phyloP scores from a whole-genome alignment of 495 filamentous ascomycete genomes.

The Talaromyces liani region DNA sequence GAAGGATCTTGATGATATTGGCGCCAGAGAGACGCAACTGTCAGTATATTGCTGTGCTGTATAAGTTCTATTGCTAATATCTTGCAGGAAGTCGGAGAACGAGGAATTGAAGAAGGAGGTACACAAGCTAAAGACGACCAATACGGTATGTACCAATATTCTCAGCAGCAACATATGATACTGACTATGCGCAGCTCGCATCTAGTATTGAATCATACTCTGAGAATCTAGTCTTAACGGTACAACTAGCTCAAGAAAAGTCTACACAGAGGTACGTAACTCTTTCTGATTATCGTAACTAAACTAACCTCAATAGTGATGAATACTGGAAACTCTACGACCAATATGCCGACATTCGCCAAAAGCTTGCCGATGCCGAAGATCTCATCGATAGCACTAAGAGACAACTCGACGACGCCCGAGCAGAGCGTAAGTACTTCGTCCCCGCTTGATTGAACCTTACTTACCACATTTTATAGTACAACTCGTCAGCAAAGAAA shows the following conservation, averaged over 20 bases:
- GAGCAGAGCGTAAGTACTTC: conserved; percentile 32
- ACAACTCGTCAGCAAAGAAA: conserved; percentile 39
- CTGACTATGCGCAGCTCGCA: conserved; percentile 17
- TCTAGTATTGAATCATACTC: conserved; percentile 30
- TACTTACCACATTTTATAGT: conserved; percentile 27
- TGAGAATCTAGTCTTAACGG: conserved; percentile 26
- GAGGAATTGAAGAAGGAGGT: conserved; percentile 35
- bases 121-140: conserved; percentile 27
- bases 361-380: conserved; percentile 35
- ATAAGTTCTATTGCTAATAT: background rate
- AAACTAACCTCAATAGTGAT: conserved; percentile 25
- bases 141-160: background rate
- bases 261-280: conserved; percentile 32
- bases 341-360: conserved; percentile 31
- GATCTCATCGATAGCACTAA: conserved; percentile 29
- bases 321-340: conserved; percentile 43
- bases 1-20: conserved; percentile 39
- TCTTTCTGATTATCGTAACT: background rate
- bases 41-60: conserved; percentile 12
- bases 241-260: conserved; percentile 28
- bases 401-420: conserved; percentile 29
- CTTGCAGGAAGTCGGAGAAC: conserved; percentile 32
- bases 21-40: conserved; percentile 35
- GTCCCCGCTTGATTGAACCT: background rate
- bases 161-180: background rate